Base-by-base conservation (phyloP, 2,329 filamentous ascomycete genomes). In the Colletotrichum cordylinicola region DNA sequence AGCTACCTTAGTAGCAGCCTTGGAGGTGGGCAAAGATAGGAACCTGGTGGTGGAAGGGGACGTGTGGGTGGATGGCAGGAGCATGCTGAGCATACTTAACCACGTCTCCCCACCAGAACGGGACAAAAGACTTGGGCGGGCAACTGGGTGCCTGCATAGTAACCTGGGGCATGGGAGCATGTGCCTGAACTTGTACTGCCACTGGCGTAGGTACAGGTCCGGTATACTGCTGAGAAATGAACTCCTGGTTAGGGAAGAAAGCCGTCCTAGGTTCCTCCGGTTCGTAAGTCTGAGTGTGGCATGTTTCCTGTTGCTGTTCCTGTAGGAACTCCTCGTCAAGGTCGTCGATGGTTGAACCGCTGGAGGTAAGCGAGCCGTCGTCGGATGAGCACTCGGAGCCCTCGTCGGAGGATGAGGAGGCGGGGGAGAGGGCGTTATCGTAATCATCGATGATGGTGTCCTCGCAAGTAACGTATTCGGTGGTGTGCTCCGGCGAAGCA, bases 321-420 rank as follows among this genome's bases (percentile, higher is more conserved):
- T 85, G 86, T 76, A 87, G 82, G 74, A 86, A 87, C 39, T 90
- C 88, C 24, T 89, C 87, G 74, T 90, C 85, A 29, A 88, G 79
- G 75, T 91, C 89, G 69, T 89, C 88, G 67, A 90, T 85, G 68
- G 87, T 90, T 15, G 89, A 89, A 37, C 84, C 87, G 78, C 86
- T 89, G n/a, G 90, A 91, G 24, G 87, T 87, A 29, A 91, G 85
- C 27, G 90, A 91, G 33, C 89, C 90, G 78, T 90, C 88, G 78
- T 91, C 89, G 9, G 90, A 91, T 33, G 85, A 86, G 79, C 85
- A 87, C 62, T 82, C 85, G 24, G 86, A 88, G 65, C 84, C 86
- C 18, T 82, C 73, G 37, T 79, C 78, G 0, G 77, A 78, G 18
- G 78, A 84, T 29, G 87, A 89, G 4, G 87, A 86, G 21, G 86